Evolutionary conservation across 768 basidiomycete genomes (phyloP), one percentile per base, ranked within the genome.

Genomic region (Cyclocybe cylindracea): DNA sequence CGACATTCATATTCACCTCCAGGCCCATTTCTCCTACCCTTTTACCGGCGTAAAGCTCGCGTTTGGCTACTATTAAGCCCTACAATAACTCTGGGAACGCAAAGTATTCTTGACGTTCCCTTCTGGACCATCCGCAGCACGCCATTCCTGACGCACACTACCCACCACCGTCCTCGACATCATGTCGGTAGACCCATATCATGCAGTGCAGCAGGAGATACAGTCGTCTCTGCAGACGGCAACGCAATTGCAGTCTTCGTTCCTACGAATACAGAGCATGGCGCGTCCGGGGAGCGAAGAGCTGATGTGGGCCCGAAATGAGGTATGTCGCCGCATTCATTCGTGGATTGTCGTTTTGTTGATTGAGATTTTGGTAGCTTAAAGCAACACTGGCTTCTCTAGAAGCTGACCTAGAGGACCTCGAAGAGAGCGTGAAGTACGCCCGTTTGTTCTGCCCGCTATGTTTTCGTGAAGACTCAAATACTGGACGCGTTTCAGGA

Each of bases 401-500:
- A 24, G 91, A 94, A 63, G 87, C 88, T 0, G 95, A 98, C 71
- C 66, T 96, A 18, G 91, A 94, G 54, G 94, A 94, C 65, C 71
- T 98, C n/a, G 94, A 97, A 44, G 92, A 93, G 63, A 94, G 91
- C 62, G 94, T 98, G 39, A 86, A 83, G 91, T 91, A 67, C 57
- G 80, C 65, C 18, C 33, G 10, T 7, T 18, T 19, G 45, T 11
- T 48, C 18, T 18, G 31, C 39, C 33, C 18, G 32, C 35, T 14
- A 32, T 2, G 34, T 18, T 54, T 44, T 53, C 45, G 5, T 37
- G 11, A 35, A 29, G 8, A 8, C 35, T 16, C 10, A 1, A 39
- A 5, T 7, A 29, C 19, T 7, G 33, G 13, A 5, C 13, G 16
- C 39, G n/a, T 13, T 38, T 3, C 61, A 94, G 91, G 66, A 90